A percentile compares a stretch with the other conserved stretches of the same genome.
Conservation (phyloP, 2,329 filamentous ascomycete genomes). For the Cryphonectria naterciae region DNA sequence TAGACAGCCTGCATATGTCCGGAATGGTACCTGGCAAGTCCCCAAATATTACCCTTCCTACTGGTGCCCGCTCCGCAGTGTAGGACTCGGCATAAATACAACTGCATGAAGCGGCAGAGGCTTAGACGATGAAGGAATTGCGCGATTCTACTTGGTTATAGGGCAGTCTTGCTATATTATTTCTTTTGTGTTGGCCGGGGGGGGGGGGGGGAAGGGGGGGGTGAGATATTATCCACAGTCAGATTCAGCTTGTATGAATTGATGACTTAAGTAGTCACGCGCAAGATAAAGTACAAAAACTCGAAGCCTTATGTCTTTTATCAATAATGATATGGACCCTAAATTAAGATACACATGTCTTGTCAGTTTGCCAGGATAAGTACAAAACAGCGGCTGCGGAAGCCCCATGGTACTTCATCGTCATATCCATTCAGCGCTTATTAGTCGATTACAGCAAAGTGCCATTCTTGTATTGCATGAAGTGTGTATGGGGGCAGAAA, state of each 20-base stretch:
- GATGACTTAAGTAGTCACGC: not conserved
- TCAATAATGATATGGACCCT: too few species aligned
- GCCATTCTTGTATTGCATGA: not conserved
- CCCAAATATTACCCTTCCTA: not conserved
- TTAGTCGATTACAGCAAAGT: not conserved
- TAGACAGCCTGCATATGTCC: not conserved
- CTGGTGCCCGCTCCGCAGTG: constrained; percentile 8
- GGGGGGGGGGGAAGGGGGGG: too few species aligned
- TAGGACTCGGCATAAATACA: not conserved
- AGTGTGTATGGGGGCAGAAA: not conserved
- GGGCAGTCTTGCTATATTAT: too few species aligned
- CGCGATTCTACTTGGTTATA: not conserved
- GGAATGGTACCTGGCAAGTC: too few species aligned
- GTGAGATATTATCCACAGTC: not conserved
- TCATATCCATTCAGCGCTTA: not conserved
- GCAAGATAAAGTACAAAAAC: too few species aligned
- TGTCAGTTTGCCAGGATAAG: not conserved
- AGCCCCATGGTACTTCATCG: not conserved
- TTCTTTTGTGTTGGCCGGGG: too few species aligned
- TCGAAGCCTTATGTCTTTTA: too few species aligned
- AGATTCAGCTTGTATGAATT: too few species aligned
- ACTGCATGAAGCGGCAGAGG: not conserved
- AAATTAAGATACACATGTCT: not conserved
- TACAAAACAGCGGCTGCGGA: not conserved
- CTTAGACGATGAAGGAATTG: not conserved